Conservation (phyloP, 495 filamentous ascomycete genomes). For the Neurospora sp. region DNA sequence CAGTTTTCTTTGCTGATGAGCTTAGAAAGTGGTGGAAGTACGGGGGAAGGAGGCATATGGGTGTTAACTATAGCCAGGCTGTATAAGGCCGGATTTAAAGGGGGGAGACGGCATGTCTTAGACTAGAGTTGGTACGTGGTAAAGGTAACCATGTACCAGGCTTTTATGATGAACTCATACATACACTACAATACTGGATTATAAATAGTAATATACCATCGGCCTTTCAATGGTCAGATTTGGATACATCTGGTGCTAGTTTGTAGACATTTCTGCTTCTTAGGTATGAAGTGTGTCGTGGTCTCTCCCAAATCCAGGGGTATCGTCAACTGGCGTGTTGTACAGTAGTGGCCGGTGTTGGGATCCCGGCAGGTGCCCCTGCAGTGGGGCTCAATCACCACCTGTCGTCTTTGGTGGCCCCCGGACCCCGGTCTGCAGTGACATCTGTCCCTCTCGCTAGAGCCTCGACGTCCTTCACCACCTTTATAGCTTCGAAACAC, state of each 20-base stretch:
- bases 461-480: neutral
- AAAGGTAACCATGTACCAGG: neutral
- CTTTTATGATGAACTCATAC: neutral
- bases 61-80: conserved; percentile 38
- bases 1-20: conserved; percentile 93
- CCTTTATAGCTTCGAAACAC: neutral
- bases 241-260: neutral
- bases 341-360: neutral
- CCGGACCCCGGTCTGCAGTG: neutral
- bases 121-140: neutral
- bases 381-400: neutral
- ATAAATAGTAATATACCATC: neutral
- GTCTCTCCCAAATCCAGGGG: neutral
- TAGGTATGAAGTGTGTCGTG: neutral
- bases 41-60: conserved; percentile 29
- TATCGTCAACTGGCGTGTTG: neutral
- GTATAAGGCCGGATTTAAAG: conserved; percentile 20
- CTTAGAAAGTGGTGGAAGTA: conserved; percentile 62
- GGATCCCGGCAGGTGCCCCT: neutral
- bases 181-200: neutral
- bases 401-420: neutral
- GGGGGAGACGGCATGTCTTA: neutral
- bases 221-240: neutral
- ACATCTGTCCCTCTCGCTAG: neutral
- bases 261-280: neutral